Base-by-base conservation (phyloP, 1,284 basidiomycete species). In the Rhodotorula sp. region DNA sequence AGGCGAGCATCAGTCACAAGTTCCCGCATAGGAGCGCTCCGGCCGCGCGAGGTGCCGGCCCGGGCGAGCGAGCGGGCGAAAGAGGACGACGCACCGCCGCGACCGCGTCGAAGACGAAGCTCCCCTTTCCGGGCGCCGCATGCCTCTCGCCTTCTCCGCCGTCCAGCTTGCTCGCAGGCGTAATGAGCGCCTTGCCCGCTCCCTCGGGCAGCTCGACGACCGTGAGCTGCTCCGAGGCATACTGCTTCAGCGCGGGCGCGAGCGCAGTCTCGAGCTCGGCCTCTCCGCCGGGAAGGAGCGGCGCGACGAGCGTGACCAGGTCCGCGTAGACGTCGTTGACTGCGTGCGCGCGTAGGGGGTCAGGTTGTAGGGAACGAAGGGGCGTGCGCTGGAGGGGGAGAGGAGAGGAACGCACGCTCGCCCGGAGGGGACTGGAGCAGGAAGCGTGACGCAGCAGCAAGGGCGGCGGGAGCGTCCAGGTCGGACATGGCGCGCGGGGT, bases 391-490 rank as follows among this genome's bases (percentile, higher is more conserved):
- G n/a, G 13, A 17, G 8, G 46, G 6, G 22, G 12, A 8, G 39
- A 34, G 41, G 15, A 21, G 63, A 37, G 7, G 39, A 65, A 76
- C 65, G 32, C 83, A 78, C 74, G 94, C 83, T 97, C 91, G 65
- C 94, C 94, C 0, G 94, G 94, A 22, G 94, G 94, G 1, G 91
- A 88, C 81, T 96, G 94, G 2, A 92, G 85, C 46, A 97, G 85
- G 78, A 97, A 92, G 63, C 84, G 84, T 27, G 90, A 88, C 15
- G 91, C 93, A 21, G 69, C 66, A 1, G 54, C 55, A 55, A 77
- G 59, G 6, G 69, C 68, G 8, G 67, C 44, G 44, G 44, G 44
- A 19, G 15, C 64, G 44, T 75, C 34, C 25, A 68, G 37, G 41
- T 68, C 55, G 44, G 59, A 51, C 74, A 74, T 77, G n/a, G 46